Conservation (phyloP, 2,329 filamentous ascomycete genomes). For the Lachnellula cervina region DNA sequence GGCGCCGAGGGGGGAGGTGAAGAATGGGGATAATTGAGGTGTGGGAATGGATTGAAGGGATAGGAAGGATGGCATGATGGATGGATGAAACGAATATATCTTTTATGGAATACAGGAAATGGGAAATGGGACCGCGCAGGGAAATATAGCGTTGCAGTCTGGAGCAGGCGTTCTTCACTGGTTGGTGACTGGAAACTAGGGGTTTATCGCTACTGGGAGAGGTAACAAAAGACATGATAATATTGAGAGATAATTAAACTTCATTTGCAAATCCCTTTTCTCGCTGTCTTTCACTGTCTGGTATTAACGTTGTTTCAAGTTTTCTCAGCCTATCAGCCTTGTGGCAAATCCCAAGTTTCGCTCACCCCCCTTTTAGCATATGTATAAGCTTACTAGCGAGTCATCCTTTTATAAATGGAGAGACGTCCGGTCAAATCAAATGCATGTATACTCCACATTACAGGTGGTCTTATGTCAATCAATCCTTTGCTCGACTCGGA, state of each 20-base stretch:
- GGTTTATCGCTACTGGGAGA: neutral
- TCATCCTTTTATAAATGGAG: too few relatives aligned
- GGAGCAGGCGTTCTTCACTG: neutral
- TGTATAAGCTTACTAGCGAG: too few relatives aligned
- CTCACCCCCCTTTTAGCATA: too few relatives aligned
- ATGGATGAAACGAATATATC: too few relatives aligned
- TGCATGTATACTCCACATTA: too few relatives aligned
- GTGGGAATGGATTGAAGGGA: too few relatives aligned
- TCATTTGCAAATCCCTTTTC: neutral
- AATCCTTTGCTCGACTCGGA: neutral
- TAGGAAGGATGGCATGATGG: too few relatives aligned
- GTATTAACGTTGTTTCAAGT: neutral
- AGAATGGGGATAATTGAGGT: neutral
- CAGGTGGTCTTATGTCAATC: neutral
- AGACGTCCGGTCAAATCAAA: neutral
- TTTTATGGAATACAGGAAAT: too few relatives aligned
- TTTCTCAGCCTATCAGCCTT: neutral
- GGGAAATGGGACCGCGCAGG: too few relatives aligned
- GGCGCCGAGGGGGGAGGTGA: conserved; percentile 10
- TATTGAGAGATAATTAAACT: neutral
- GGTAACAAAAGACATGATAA: neutral
- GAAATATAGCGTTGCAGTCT: too few relatives aligned
- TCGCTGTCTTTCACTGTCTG: neutral
- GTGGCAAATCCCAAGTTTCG: neutral
- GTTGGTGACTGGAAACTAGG: neutral